phyloP scores from a whole-genome alignment of 73 alveolate species.

The Strombidium stylifer region DNA sequence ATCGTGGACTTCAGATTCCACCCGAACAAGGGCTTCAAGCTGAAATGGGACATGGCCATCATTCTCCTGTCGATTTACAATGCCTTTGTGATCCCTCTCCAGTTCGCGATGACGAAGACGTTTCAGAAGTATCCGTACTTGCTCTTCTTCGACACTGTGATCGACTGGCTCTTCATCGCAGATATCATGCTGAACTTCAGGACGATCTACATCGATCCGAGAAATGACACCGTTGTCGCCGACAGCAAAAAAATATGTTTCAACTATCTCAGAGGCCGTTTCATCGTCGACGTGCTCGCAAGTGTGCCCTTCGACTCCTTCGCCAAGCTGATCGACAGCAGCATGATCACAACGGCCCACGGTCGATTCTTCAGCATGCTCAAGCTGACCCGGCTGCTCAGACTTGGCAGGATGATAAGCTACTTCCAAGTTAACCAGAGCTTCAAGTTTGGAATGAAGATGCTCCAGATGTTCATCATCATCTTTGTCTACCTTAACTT shows the following conservation, averaged over 20 bases:
- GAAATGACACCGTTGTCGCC: neutral
- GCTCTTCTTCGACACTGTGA: neutral
- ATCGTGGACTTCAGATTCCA: too few species aligned
- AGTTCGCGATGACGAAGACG: neutral
- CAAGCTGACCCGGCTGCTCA: neutral
- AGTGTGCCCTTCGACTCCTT: neutral
- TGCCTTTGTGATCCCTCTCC: neutral
- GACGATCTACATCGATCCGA: neutral
- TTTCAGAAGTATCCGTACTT: neutral
- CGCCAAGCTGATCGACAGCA: neutral
- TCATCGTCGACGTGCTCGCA: slow-evolving; percentile 34
- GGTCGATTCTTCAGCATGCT: neutral
- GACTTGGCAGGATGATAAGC: slow-evolving; percentile 2
- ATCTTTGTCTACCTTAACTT: too few species aligned
- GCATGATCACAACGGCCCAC: neutral
- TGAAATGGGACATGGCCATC: neutral
- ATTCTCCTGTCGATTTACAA: neutral
- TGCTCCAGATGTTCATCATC: too few species aligned
- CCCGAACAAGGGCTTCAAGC: too few species aligned
- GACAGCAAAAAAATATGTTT: slow-evolving; percentile 2
- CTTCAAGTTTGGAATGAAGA: too few species aligned
- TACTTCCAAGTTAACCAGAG: too few species aligned
- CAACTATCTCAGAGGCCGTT: slow-evolving; percentile 9
- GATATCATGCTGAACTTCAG: neutral
- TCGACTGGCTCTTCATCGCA: neutral